A percentile compares a stretch with the other conserved stretches of the same genome.
These are phyloP conservation scores for Debaryomyces castellii DNA, from an alignment of 805 yeast genomes.

Conservation along the genomic window DNA sequence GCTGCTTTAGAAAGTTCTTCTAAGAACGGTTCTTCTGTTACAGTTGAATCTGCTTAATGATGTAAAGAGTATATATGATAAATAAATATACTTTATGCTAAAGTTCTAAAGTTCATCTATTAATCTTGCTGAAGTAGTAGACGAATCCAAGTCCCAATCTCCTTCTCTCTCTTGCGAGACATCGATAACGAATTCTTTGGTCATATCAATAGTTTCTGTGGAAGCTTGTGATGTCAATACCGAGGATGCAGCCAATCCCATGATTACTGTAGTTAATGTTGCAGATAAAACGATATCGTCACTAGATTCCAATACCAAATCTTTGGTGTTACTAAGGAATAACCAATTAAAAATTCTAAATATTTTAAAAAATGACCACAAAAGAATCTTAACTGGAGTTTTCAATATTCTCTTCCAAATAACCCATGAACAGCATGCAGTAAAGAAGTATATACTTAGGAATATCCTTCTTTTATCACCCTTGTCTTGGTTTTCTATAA, in stretches of 20 bases:
- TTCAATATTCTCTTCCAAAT: conserved; percentile 48
- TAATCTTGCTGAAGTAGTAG: conserved; percentile 4
- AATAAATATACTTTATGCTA: neutral
- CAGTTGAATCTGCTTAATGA: conserved; percentile 35
- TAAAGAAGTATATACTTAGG: conserved; percentile 45
- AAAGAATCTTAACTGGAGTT: conserved; percentile 40
- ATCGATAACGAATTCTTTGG: conserved; percentile 7
- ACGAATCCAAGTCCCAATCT: conserved; percentile 4
- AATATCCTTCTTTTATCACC: conserved; percentile 50
- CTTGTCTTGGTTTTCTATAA: conserved; percentile 52
- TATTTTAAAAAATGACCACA: conserved; percentile 47
- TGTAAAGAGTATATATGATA: neutral
- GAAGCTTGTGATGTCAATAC: neutral
- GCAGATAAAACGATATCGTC: conserved; percentile 1
- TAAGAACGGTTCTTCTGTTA: conserved; percentile 50
- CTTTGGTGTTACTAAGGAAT: conserved; percentile 1
- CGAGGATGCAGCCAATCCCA: neutral
- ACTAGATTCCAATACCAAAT: neutral
- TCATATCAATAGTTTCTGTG: neutral
- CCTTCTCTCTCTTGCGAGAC: neutral
- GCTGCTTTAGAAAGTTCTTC: conserved; percentile 77
- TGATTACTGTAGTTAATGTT: neutral
- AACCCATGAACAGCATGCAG: conserved; percentile 48
- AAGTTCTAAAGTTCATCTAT: conserved; percentile 11
- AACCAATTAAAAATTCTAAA: conserved; percentile 26